Percentiles rank a stretch among this genome's conserved stretches.
Conservation (phyloP, 2,329 filamentous ascomycete genomes). For the Cladosporium phlei region DNA sequence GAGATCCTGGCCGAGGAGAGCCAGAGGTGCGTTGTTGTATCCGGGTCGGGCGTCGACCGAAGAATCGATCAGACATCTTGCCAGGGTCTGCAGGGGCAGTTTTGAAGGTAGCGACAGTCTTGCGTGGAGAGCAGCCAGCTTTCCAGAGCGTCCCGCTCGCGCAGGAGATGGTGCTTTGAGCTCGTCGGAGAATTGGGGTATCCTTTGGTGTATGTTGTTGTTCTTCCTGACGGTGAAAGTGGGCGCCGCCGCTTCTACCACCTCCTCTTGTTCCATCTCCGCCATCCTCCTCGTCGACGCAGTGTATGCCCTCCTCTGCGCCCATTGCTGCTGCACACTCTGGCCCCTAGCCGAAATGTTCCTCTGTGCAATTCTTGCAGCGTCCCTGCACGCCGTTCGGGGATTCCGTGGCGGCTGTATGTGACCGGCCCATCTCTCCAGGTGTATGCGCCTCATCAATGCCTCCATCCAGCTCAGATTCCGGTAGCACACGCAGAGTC, state of each 20-base stretch:
- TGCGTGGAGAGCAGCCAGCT: slow-evolving; percentile 87
- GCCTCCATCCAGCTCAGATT: slow-evolving; percentile 12
- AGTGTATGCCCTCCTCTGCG: slow-evolving; percentile 11
- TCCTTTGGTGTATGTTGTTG: background rate
- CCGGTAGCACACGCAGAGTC: slow-evolving; percentile 6
- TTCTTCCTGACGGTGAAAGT: background rate
- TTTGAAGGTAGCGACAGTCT: slow-evolving; percentile 76
- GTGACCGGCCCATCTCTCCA: slow-evolving; percentile 58
- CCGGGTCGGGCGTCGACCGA: slow-evolving; percentile 73
- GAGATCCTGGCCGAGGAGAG: slow-evolving; percentile 74
- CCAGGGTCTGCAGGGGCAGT: slow-evolving; percentile 80
- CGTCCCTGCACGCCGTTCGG: slow-evolving; percentile 30
- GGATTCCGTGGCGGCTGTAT: slow-evolving; percentile 50
- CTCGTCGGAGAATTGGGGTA: background rate
- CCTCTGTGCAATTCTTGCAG: slow-evolving; percentile 8
- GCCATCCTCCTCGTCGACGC: slow-evolving; percentile 7
- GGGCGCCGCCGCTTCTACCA: background rate
- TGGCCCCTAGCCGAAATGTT: slow-evolving; percentile 3
- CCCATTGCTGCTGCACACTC: slow-evolving; percentile 8
- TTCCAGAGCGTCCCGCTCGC: slow-evolving; percentile 65
- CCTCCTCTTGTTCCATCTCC: slow-evolving; percentile 5
- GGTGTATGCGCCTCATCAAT: slow-evolving; percentile 44
- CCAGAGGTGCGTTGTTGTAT: slow-evolving; percentile 86
- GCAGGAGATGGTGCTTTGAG: slow-evolving; percentile 27
- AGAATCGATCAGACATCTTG: slow-evolving; percentile 75